Conservation (phyloP, 2,329 filamentous ascomycete genomes). For the Epichloe uncinata region DNA sequence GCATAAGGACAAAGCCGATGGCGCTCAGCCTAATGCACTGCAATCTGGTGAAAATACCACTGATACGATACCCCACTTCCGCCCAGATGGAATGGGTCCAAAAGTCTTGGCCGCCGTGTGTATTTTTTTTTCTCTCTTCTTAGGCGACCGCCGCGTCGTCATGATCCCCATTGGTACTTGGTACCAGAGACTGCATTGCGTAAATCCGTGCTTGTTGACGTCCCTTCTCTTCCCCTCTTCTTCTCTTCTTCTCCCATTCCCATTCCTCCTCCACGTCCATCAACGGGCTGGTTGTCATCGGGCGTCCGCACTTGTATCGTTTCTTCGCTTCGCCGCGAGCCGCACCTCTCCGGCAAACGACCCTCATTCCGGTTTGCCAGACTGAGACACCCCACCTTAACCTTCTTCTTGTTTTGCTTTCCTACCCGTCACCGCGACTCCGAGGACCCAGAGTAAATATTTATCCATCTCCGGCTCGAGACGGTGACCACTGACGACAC, state of each 20-base stretch:
- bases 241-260: not conserved
- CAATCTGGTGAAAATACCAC: no score
- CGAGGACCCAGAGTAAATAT: not conserved
- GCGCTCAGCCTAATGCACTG: no score
- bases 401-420: not conserved
- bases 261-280: not conserved
- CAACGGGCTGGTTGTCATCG: not conserved
- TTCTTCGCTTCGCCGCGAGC: not conserved
- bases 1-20: no score
- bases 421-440: not conserved
- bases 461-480: not conserved
- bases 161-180: not conserved
- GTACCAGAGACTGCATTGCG: not conserved
- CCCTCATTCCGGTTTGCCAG: not conserved
- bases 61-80: no score
- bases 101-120: no score
- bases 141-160: not conserved
- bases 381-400: constrained; percentile 1
- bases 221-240: not conserved
- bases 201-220: not conserved
- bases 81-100: no score
- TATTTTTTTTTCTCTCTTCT: no score
- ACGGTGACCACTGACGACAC: not conserved
- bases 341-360: not conserved
- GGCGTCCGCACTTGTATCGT: not conserved